These are phyloP conservation scores for Salix purpurea DNA, from an alignment of 345 rosid species.

Conservation along the genomic window DNA sequence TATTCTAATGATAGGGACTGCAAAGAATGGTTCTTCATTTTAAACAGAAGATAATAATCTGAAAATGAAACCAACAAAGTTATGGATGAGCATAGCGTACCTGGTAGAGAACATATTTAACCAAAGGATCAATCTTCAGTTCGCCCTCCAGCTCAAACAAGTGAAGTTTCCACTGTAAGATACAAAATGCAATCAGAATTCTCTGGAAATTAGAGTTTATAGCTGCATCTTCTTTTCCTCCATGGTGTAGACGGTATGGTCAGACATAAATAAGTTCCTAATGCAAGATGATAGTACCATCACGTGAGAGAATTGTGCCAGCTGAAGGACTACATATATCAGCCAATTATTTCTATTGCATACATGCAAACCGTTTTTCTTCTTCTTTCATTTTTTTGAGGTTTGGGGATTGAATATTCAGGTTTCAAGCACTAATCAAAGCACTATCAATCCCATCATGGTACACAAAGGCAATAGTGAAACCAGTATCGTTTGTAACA, in stretches of 20 bases:
- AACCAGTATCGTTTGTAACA: neutral
- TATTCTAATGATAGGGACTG: neutral
- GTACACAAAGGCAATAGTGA: neutral
- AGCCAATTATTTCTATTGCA: neutral
- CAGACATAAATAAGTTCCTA: neutral
- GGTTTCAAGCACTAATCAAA: neutral
- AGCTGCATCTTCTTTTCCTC: neutral
- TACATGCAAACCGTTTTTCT: neutral
- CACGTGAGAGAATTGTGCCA: neutral
- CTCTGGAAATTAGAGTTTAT: neutral
- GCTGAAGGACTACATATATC: neutral
- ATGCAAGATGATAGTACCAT: neutral
- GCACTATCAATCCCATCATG: neutral
- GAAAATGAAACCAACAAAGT: neutral
- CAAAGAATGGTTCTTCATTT: neutral
- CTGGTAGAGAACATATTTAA: slow-evolving; percentile 85
- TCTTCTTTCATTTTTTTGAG: neutral
- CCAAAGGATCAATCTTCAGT: slow-evolving; percentile 67
- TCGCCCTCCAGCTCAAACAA: slow-evolving; percentile 89
- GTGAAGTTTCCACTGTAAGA: slow-evolving; percentile 90
- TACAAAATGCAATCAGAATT: slow-evolving; percentile 7
- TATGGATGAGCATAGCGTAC: slow-evolving; percentile 15
- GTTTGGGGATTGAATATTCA: neutral
- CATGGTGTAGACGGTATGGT: neutral
- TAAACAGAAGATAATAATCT: neutral